Conservation (phyloP, 2,329 filamentous ascomycete genomes). For the Stachybotrys elegans region DNA sequence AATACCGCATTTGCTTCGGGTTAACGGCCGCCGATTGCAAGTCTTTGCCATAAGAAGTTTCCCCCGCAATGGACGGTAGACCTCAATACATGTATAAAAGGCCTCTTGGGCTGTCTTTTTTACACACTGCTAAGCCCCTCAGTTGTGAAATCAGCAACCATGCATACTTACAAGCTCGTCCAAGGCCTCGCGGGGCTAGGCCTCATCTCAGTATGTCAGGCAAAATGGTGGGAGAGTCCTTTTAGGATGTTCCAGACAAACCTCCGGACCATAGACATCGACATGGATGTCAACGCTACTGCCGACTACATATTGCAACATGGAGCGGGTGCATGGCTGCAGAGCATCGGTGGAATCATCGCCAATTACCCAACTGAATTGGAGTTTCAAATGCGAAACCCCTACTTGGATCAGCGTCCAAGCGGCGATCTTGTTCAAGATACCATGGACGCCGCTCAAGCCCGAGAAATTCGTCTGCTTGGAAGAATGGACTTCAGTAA, state of each 20-base stretch:
- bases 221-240: slow-evolving; percentile 9
- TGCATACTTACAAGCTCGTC: too few species aligned
- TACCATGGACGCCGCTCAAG: slow-evolving; percentile 7
- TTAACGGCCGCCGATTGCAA: too few species aligned
- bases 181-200: too few species aligned
- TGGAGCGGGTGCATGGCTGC: slow-evolving; percentile 9
- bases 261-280: slow-evolving; percentile 11
- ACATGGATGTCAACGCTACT: slow-evolving; percentile 10
- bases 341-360: slow-evolving; percentile 10
- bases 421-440: slow-evolving; percentile 12
- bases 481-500: slow-evolving; percentile 14
- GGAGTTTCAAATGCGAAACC: slow-evolving; percentile 9
- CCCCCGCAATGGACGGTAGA: too few species aligned
- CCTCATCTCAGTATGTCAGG: too few species aligned
- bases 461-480: slow-evolving; percentile 7
- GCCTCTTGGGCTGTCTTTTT: too few species aligned
- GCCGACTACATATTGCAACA: slow-evolving; percentile 8
- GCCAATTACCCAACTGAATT: slow-evolving; percentile 10
- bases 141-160: too few species aligned
- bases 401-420: slow-evolving; percentile 2
- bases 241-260: slow-evolving; percentile 14
- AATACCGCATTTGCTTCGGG: too few species aligned
- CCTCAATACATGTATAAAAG: too few species aligned
- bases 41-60: too few species aligned
- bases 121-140: too few species aligned